Evolutionary conservation across 441 rosid genomes (phyloP).

Genomic region (California macrophylla): DNA sequence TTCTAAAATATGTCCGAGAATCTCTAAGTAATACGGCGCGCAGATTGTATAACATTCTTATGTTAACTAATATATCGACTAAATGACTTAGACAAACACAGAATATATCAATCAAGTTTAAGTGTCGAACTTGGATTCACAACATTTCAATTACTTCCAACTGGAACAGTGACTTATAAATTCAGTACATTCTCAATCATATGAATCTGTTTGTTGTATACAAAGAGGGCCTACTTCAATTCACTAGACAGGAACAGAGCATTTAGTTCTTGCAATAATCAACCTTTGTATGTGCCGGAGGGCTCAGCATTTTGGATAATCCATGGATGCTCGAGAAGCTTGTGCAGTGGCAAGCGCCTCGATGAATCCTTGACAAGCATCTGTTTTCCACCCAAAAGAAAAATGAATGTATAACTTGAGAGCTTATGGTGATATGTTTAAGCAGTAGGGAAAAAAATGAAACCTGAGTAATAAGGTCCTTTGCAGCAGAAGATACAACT

Average conservation of each 20-base stretch:
- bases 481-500: conserved; percentile 68
- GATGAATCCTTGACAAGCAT: conserved; percentile 90
- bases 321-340: conserved; percentile 90
- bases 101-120: too few species aligned
- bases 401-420: conserved; percentile 2
- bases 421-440: not conserved
- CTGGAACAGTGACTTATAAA: too few species aligned
- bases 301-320: conserved; percentile 90
- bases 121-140: too few species aligned
- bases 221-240: not conserved
- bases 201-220: not conserved
- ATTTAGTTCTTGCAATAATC: conserved; percentile 12
- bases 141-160: too few species aligned
- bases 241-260: not conserved
- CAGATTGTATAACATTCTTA: too few species aligned
- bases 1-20: too few species aligned
- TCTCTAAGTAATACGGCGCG: too few species aligned
- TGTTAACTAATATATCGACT: too few species aligned
- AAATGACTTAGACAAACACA: too few species aligned
- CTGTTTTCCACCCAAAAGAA: conserved; percentile 22
- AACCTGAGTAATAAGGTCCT: conserved; percentile 85
- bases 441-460: not conserved
- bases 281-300: conserved; percentile 57
- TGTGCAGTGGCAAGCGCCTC: conserved; percentile 65
- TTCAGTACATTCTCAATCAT: too few species aligned